A percentile compares a stretch with the other conserved stretches of the same genome.
These are phyloP conservation scores for Pseudocercospora fuligena DNA, from an alignment of 2,329 filamentous ascomycete species.

Conservation along the genomic window DNA sequence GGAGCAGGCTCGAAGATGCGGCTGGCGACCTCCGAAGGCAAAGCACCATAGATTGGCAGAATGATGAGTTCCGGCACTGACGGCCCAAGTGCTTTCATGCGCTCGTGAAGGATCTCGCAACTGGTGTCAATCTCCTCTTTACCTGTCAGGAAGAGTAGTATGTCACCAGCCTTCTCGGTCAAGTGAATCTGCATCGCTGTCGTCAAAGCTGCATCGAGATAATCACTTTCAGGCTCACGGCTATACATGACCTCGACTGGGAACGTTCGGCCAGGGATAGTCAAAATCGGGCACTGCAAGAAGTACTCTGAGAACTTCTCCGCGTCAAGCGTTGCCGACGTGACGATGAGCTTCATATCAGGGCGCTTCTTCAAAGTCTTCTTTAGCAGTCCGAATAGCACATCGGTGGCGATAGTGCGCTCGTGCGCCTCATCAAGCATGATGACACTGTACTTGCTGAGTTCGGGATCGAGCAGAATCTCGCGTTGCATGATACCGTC, in stretches of 20 bases:
- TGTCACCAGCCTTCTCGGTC: conserved; percentile 89
- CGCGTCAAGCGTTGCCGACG: conserved; percentile 92
- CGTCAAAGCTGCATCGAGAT: conserved; percentile 88
- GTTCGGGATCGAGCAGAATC: conserved; percentile 86
- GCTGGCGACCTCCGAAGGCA: conserved; percentile 92
- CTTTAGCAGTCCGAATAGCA: conserved; percentile 91
- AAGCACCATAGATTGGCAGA: conserved; percentile 91
- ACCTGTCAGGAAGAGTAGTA: conserved; percentile 94
- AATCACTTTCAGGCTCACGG: conserved; percentile 92
- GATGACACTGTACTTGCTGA: conserved; percentile 90
- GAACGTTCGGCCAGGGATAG: conserved; percentile 91
- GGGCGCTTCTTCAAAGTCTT: conserved; percentile 85
- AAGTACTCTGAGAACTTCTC: conserved; percentile 98
- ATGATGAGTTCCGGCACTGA: conserved; percentile 91
- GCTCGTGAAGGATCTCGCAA: conserved; percentile 88
- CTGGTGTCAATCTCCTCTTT: conserved; percentile 97
- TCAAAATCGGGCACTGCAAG: conserved; percentile 93
- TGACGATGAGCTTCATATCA: conserved; percentile 94
- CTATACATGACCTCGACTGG: conserved; percentile 97
- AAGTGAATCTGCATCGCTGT: conserved; percentile 99
- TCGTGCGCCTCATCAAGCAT: conserved; percentile 99
- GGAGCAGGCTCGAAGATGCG: conserved; percentile 94
- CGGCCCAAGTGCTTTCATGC: conserved; percentile 93
- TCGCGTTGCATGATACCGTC: conserved; percentile 98
- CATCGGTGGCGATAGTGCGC: conserved; percentile 92